Evolutionary conservation across 371 early-diverging fungal species (phyloP).

Genomic region (Thermomucor indicae-seudaticae): DNA sequence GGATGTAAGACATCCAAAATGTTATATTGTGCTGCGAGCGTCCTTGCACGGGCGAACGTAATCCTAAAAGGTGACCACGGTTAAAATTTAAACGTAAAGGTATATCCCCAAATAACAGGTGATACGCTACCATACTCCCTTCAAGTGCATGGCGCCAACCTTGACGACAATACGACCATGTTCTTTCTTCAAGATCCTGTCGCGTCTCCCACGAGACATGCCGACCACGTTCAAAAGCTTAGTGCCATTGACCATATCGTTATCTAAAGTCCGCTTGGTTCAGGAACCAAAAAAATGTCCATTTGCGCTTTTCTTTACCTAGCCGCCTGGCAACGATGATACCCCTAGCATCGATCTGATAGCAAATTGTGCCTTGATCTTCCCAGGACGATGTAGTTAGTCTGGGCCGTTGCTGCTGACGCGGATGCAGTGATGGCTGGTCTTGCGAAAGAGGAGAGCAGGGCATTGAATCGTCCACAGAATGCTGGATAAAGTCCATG

Average conservation of each 20-base stretch:
- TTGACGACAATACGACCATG: slow-evolving; percentile 81
- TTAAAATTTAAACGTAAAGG: not conserved
- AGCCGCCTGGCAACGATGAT: slow-evolving; percentile 67
- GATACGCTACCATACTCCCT: slow-evolving; percentile 76
- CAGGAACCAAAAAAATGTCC: not conserved
- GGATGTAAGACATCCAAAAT: slow-evolving; percentile 62
- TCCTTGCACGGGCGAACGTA: slow-evolving; percentile 62
- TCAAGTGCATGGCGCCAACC: slow-evolving; percentile 83
- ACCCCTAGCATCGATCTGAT: slow-evolving; percentile 68
- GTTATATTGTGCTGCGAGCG: slow-evolving; percentile 57
- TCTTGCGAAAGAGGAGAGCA: no score
- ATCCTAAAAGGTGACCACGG: slow-evolving; percentile 34
- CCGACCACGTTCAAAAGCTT: slow-evolving; percentile 81
- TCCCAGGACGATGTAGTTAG: slow-evolving; percentile 74
- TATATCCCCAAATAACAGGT: not conserved
- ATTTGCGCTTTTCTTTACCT: slow-evolving; percentile 30
- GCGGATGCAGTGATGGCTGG: slow-evolving; percentile 3
- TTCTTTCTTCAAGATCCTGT: slow-evolving; percentile 83
- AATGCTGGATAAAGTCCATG: not conserved
- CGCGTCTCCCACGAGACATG: slow-evolving; percentile 87
- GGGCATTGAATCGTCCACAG: no score
- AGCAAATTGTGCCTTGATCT: slow-evolving; percentile 71
- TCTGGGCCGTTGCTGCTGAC: slow-evolving; percentile 32
- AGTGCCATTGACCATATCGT: slow-evolving; percentile 86
- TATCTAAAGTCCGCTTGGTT: slow-evolving; percentile 39